A percentile compares a stretch with the other conserved stretches of the same genome.
Conservation (phyloP, 2,329 filamentous ascomycete species). For the Didymella lethalis region DNA sequence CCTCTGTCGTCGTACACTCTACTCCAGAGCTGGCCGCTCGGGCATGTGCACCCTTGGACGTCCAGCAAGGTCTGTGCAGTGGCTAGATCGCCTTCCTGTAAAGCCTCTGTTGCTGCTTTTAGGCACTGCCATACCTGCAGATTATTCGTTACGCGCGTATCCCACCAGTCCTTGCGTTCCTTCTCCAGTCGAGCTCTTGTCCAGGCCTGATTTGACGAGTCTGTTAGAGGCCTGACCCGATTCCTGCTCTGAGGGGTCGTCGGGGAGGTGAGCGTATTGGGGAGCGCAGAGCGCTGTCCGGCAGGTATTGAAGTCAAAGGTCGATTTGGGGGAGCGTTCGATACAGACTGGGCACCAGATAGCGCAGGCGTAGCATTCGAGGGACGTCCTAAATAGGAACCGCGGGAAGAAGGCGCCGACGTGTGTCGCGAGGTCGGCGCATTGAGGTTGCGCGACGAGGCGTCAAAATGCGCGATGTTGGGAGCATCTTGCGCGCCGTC, state of each 20-base stretch:
- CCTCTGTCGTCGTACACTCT: slow-evolving; percentile 57
- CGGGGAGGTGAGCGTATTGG: slow-evolving; percentile 37
- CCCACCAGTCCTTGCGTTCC: slow-evolving; percentile 86
- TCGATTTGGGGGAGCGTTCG: slow-evolving; percentile 36
- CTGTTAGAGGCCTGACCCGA: slow-evolving; percentile 33
- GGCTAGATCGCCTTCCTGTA: slow-evolving; percentile 63
- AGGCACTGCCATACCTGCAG: slow-evolving; percentile 83
- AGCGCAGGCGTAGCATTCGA: not conserved
- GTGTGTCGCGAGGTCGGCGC: slow-evolving; percentile 22
- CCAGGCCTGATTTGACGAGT: slow-evolving; percentile 35
- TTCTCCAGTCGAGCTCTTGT: slow-evolving; percentile 71
- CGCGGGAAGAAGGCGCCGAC: slow-evolving; percentile 15
- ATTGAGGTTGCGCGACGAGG: slow-evolving; percentile 33
- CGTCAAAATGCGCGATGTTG: slow-evolving; percentile 14
- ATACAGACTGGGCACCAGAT: slow-evolving; percentile 9
- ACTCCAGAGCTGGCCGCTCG: slow-evolving; percentile 52
- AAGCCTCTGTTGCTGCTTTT: slow-evolving; percentile 69
- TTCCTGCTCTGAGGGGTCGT: slow-evolving; percentile 23
- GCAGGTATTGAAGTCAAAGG: slow-evolving; percentile 38
- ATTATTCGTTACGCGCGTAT: slow-evolving; percentile 81
- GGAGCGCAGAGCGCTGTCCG: slow-evolving; percentile 39
- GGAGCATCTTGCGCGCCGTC: slow-evolving; percentile 13
- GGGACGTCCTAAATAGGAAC: slow-evolving; percentile 6
- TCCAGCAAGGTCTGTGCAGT: slow-evolving; percentile 80
- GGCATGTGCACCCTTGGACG: slow-evolving; percentile 69